Evolutionary conservation across 345 rosid genomes (phyloP).

Genomic region (Populus deltoides): DNA sequence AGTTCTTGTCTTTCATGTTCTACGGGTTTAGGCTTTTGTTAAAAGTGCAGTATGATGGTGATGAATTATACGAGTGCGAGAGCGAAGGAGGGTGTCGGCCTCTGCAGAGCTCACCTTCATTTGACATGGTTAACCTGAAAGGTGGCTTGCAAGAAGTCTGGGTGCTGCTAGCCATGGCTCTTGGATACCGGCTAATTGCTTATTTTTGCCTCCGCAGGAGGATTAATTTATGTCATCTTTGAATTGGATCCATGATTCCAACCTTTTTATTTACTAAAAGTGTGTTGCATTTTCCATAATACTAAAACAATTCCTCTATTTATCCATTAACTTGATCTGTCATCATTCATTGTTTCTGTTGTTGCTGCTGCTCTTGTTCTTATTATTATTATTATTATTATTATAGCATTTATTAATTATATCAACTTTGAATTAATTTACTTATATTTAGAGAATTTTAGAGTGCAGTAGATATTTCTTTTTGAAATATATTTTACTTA

Average conservation of each 20-base stretch:
- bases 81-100: slow-evolving; percentile 72
- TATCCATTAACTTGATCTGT: too few relatives aligned
- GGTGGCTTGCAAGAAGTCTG: slow-evolving; percentile 92
- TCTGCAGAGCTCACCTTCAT: slow-evolving; percentile 74
- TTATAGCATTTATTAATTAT: too few relatives aligned
- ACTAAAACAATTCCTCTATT: too few relatives aligned
- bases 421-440: too few relatives aligned
- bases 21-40: slow-evolving; percentile 83
- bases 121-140: slow-evolving; percentile 64
- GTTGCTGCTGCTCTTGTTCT: too few relatives aligned
- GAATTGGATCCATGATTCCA: not conserved
- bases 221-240: slow-evolving; percentile 59
- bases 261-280: not conserved
- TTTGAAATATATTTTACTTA: too few relatives aligned
- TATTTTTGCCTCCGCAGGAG: slow-evolving; percentile 68
- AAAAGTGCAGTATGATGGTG: slow-evolving; percentile 78
- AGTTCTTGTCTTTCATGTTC: slow-evolving; percentile 75
- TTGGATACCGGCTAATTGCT: slow-evolving; percentile 61
- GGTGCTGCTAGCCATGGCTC: slow-evolving; percentile 78
- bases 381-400: too few relatives aligned
- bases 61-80: slow-evolving; percentile 65
- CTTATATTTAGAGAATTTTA: too few relatives aligned
- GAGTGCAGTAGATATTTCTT: too few relatives aligned
- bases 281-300: too few relatives aligned
- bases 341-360: too few relatives aligned